Conservation (phyloP, 2,329 filamentous ascomycete species). For the Neurospora sp. region DNA sequence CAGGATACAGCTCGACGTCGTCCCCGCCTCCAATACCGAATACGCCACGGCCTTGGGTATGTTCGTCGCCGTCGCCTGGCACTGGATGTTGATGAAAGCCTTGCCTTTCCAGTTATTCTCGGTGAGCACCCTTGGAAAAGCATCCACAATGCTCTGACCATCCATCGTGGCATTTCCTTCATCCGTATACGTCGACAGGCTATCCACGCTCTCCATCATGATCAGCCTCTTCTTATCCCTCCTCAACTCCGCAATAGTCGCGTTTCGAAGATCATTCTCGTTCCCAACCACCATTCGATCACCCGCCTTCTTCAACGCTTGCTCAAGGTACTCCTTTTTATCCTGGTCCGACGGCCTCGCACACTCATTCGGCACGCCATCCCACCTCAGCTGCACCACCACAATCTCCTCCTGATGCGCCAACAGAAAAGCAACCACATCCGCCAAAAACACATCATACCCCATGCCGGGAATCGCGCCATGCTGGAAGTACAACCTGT, state of each 20-base stretch:
- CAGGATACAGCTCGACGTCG: conserved; percentile 33
- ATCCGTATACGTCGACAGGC: conserved; percentile 31
- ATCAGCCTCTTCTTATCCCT: conserved; percentile 27
- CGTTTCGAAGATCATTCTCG: conserved; percentile 24
- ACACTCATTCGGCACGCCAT: conserved; percentile 38
- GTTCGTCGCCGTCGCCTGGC: conserved; percentile 41
- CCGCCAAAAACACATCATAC: conserved; percentile 32
- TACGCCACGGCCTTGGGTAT: conserved; percentile 36
- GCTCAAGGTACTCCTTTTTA: conserved; percentile 26
- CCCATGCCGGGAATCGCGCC: conserved; percentile 40
- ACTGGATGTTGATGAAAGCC: conserved; percentile 34
- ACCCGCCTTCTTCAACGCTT: conserved; percentile 22
- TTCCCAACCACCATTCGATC: conserved; percentile 21
- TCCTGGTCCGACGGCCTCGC: conserved; percentile 31
- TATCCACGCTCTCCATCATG: conserved; percentile 27
- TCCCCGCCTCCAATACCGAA: conserved; percentile 34
- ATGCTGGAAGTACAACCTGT: conserved; percentile 41
- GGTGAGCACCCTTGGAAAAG: conserved; percentile 25
- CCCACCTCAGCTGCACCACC: conserved; percentile 40
- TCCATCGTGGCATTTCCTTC: conserved; percentile 31
- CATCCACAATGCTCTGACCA: conserved; percentile 27
- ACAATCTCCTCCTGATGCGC: conserved; percentile 34
- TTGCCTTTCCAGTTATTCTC: conserved; percentile 23
- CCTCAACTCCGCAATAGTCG: conserved; percentile 26
- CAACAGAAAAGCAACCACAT: conserved; percentile 31